phyloP scores from a whole-genome alignment of 176 grass and related monocot genomes.

The Musa troglodytarum region DNA sequence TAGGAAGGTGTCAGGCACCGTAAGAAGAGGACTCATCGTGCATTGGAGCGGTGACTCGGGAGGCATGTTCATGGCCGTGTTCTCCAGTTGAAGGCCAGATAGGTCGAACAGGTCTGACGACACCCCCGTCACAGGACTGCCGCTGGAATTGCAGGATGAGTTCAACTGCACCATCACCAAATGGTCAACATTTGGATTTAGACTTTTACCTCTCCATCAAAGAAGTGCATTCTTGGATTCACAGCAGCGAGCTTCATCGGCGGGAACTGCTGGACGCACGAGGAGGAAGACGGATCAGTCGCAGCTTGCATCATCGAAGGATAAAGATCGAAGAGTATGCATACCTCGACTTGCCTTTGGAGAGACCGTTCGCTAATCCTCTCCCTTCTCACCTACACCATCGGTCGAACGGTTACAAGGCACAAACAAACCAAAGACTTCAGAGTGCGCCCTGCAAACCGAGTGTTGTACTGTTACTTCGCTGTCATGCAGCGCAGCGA shows the following conservation, averaged over 20 bases:
- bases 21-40: conserved; percentile 13
- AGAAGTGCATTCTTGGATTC: conserved; percentile 68
- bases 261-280: conserved; percentile 47
- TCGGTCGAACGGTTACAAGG: neutral
- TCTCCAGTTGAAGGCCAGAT: conserved; percentile 49
- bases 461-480: neutral
- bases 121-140: conserved; percentile 21
- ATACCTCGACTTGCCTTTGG: conserved; percentile 94
- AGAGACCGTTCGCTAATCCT: conserved; percentile 82
- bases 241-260: conserved; percentile 83
- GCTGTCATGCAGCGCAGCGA: neutral
- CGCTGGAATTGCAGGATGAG: conserved; percentile 29
- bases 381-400: conserved; percentile 76
- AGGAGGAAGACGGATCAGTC: conserved; percentile 3
- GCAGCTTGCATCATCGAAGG: neutral
- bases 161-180: conserved; percentile 26
- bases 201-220: conserved; percentile 39
- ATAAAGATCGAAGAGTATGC: neutral
- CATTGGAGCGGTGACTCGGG: conserved; percentile 18
- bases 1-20: conserved; percentile 18
- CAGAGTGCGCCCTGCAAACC: too few relatives aligned
- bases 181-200: neutral
- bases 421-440: neutral
- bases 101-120: conserved; percentile 37
- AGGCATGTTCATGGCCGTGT: conserved; percentile 48